Evolutionary conservation across 1,284 basidiomycete genomes (phyloP), one percentile per base, ranked within the genome.

Genomic region (Fereydounia khargensis): DNA sequence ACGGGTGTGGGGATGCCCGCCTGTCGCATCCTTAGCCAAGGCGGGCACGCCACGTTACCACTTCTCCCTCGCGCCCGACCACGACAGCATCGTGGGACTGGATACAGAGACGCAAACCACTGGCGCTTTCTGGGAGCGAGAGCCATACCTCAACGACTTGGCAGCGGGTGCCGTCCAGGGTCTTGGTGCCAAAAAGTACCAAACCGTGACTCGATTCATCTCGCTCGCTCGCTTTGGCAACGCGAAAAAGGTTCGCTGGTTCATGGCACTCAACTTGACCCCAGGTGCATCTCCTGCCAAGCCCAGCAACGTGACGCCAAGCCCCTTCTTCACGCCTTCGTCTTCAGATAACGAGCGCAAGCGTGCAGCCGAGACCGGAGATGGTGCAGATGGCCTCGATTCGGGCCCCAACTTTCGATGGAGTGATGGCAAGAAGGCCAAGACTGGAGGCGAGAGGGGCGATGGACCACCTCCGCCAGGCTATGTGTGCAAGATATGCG

Each of bases 111-210:
- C 49, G 13, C 33, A 55, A 4, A 34, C 23, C 10, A 50, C 41
- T 30, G 73, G 73, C 17, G 51, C 51, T 8, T 75, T 68, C 39
- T 75, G 63, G 57, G 73, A 75, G 36, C 55, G 73, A 0, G 44
- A 55, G 23, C 73, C 73, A 9, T 75, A 70, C 47, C 17, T 38
- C 13, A 70, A 65, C 23, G 46, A 53, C 19, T 42, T 62, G n/a
- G n/a, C n/a, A n/a, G n/a, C n/a, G n/a, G n/a, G n/a, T n/a, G n/a
- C n/a, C n/a, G n/a, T n/a, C n/a, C n/a, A n/a, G n/a, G n/a, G n/a
- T n/a, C n/a, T n/a, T n/a, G n/a, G n/a, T n/a, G n/a, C n/a, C n/a
- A n/a, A n/a, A n/a, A n/a, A n/a, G n/a, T n/a, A n/a, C n/a, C n/a
- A 53, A 36, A 21, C 11, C 6, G 37, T 62, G 14, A 74, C 73